Evolutionary conservation across 208 protist species (phyloP), one percentile per base, ranked within the genome.

Genomic region (Acanthamoeba divionensis): DNA sequence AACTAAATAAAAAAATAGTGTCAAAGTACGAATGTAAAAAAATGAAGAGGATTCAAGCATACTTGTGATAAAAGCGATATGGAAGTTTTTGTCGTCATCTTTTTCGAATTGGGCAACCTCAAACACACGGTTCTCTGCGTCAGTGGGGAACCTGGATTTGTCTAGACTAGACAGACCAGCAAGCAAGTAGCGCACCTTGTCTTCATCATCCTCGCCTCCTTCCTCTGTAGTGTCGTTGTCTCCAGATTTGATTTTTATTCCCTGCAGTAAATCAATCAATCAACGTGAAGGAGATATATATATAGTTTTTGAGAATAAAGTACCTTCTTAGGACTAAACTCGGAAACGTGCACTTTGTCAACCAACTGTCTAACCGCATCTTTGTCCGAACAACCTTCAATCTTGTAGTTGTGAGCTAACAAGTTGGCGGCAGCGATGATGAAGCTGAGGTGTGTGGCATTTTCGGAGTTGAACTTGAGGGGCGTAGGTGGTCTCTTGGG

Each of bases 401-500:
- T 82, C 54, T 67, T 62, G 71, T 91, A 97, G 88, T 96, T 97
- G 90, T 50, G 90, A 0, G 96, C 96, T 45, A 94, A 93, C 9
- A 98, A 90, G 90, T 97, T 97, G 38, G 96, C 96, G 3, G 95
- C 96, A 12, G 95, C 67, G 5, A 96, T n/a, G 38, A 98, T 67
- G 66, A 97, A 98, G 12, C 94, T 91, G n/a, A 93, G 21, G 89
- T 97, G 95, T 10, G 91, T 29, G 38, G 88, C 31, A 60, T 97
- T 90, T 29, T 91, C 69, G 15, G 60, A 4, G 57, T 97, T 91
- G 89, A 98, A 98, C 48, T 73, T 47, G n/a, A 96, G n/a, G 24
- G 95, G 91, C 24, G 63, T 91, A 13, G 97, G 97, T n/a, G 94
- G 91, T 57, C 96, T 92, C 94, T 98, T 98, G 24, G 96, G 92